Evolutionary conservation across 306 rosid genomes (phyloP), one percentile per base, ranked within the genome.

Genomic region (Ochetophila trinervis): DNA sequence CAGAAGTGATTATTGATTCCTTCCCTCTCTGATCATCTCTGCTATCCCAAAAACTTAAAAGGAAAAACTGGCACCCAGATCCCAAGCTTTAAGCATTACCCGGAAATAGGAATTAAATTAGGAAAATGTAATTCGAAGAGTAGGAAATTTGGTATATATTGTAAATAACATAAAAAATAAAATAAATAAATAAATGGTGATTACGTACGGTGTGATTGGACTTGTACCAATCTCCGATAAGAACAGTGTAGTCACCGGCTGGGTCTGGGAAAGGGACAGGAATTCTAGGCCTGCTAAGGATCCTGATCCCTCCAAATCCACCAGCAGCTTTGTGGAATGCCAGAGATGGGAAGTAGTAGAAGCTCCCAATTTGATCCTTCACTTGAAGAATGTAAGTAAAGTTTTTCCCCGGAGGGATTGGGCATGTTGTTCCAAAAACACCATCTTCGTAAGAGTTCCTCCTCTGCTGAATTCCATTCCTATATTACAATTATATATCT

Each of bases 261-360:
- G 99, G 99, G 63, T 90, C 99, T 2, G 94, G 87, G 62, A 93
- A 93, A 4, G 97, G 99, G 4, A 93, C 97, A 1, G 99, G 99
- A 63, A 90, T 93, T 54, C 86, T 74, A 4, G 99, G 99, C 60
- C 99, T 84, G 81, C 99, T 93, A 8, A 90, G 94, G 40, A 93
- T 93, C 59, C 99, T 86, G 42, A 93, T 84, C 19, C 99, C 99
- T 58, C 99, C 99, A 48, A 93, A 93, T 52, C 91, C 99, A 51
- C 98, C 98, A 4, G 96, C 98, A 0, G 98, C 98, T 76, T 93
- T 93, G 75, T 93, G 98, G 66, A 93, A 93, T 11, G 86, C 87
- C 47, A 93, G 97, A 2, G 98, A 89, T 16, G 98, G 98, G 79
- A 86, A 93, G 67, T 93, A 93, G 65, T 87, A 93, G 69, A 82